Conservation (phyloP, 1,139 yeast species). For the Lodderomyces oxycetoniae region DNA sequence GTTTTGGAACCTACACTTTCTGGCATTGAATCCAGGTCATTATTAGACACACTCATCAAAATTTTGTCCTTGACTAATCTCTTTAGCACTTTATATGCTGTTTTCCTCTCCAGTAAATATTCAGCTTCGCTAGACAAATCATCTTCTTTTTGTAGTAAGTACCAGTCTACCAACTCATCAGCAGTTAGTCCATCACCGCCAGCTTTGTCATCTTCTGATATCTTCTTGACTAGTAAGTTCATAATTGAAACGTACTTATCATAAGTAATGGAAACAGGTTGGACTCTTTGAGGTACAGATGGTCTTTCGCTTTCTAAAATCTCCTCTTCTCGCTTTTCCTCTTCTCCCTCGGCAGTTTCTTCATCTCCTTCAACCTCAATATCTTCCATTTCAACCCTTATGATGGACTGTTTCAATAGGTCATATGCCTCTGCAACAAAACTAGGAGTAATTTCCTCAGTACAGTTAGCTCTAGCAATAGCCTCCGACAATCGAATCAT, state of each 20-base stretch:
- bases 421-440: constrained; percentile 95
- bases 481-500: constrained; percentile 94
- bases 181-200: constrained; percentile 69
- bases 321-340: constrained; percentile 21
- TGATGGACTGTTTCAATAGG: constrained; percentile 82
- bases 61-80: constrained; percentile 83
- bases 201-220: constrained; percentile 51
- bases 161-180: constrained; percentile 72
- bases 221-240: constrained; percentile 70
- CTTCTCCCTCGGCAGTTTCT: constrained; percentile 22
- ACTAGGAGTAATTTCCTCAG: constrained; percentile 78
- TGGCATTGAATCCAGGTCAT: constrained; percentile 30
- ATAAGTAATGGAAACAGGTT: constrained; percentile 57
- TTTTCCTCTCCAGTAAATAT: constrained; percentile 62
- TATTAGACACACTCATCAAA: constrained; percentile 74
- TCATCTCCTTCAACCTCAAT: constrained; percentile 74
- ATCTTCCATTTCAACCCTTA: constrained; percentile 93
- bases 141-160: constrained; percentile 70
- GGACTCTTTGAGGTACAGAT: constrained; percentile 9
- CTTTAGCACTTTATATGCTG: constrained; percentile 76
- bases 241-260: constrained; percentile 84
- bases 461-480: constrained; percentile 95
- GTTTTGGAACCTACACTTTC: constrained; percentile 16
- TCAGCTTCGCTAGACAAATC: constrained; percentile 67
- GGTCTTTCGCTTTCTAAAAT: constrained; percentile 9